phyloP scores from a whole-genome alignment of 306 rosid genomes.

The Cucurbita argyrosperma region DNA sequence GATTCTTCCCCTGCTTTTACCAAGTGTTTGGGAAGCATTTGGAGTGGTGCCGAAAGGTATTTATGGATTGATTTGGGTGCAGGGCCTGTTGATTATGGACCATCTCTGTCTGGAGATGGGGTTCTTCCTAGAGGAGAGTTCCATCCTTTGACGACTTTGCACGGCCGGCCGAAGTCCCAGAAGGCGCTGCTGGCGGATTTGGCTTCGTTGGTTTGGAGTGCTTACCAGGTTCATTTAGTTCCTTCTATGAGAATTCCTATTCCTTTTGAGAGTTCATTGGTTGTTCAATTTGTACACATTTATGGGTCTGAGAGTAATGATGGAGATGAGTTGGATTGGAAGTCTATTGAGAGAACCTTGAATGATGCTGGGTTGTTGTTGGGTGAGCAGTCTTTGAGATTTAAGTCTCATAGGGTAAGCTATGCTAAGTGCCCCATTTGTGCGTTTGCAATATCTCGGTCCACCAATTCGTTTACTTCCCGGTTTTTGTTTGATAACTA shows the following conservation, averaged over 20 bases:
- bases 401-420: constrained; percentile 30
- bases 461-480: constrained; percentile 67
- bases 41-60: constrained; percentile 55
- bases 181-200: constrained; percentile 60
- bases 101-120: constrained; percentile 76
- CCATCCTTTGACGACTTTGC: constrained; percentile 68
- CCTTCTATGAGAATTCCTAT: constrained; percentile 77
- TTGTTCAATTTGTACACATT: constrained; percentile 62
- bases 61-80: constrained; percentile 88
- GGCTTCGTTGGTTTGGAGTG: constrained; percentile 63
- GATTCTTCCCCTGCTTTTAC: constrained; percentile 62
- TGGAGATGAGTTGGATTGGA: constrained; percentile 50
- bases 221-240: constrained; percentile 73
- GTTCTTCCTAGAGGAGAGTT: constrained; percentile 73
- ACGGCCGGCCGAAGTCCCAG: constrained; percentile 53
- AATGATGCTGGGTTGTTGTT: constrained; percentile 44
- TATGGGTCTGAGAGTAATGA: constrained; percentile 31
- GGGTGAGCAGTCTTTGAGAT: constrained; percentile 53
- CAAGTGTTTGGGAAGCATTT: constrained; percentile 58
- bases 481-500: constrained; percentile 80
- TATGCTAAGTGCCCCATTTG: constrained; percentile 48
- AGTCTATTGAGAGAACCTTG: constrained; percentile 43
- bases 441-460: constrained; percentile 53
- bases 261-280: constrained; percentile 44
- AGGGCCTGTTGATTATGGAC: constrained; percentile 87